phyloP scores from a whole-genome alignment of 768 basidiomycete genomes.

The Porphyrellus cyaneotinctus region DNA sequence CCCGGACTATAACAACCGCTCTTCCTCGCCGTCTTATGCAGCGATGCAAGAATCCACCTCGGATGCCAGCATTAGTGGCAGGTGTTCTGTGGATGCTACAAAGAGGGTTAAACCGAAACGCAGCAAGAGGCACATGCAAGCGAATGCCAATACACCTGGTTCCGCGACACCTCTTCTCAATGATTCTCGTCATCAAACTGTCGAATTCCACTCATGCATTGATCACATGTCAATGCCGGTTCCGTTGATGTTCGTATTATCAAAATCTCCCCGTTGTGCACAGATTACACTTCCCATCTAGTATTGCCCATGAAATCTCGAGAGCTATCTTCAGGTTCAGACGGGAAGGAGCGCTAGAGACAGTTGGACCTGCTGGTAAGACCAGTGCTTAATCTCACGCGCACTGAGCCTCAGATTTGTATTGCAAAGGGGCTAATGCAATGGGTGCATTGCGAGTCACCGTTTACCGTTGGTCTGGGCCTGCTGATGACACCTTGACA shows the following conservation, averaged over 20 bases:
- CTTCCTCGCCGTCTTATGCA: conserved; percentile 39
- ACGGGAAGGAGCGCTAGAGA: conserved; percentile 79
- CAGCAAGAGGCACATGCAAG: conserved; percentile 48
- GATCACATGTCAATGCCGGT: conserved; percentile 68
- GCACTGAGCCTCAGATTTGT: background rate
- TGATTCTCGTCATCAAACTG: conserved; percentile 46
- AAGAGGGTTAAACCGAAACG: conserved; percentile 70
- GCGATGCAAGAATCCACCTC: conserved; percentile 34
- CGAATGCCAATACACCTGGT: conserved; percentile 22
- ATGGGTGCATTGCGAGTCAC: conserved; percentile 59
- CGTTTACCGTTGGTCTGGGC: background rate
- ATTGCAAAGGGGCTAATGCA: conserved; percentile 63
- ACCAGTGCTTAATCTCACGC: background rate
- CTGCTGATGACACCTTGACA: conserved; percentile 28
- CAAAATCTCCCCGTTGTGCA: background rate
- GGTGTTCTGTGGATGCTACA: conserved; percentile 44
- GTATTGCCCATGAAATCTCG: conserved; percentile 80
- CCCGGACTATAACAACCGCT: conserved; percentile 35
- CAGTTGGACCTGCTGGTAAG: conserved; percentile 83
- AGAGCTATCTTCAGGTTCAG: conserved; percentile 68
- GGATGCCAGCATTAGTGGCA: conserved; percentile 22
- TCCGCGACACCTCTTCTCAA: conserved; percentile 61
- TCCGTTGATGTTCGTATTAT: conserved; percentile 63
- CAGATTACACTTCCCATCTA: conserved; percentile 23
- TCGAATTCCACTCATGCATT: conserved; percentile 58